phyloP scores from a whole-genome alignment of 2,329 filamentous ascomycete species.

The Penicillium sp. region DNA sequence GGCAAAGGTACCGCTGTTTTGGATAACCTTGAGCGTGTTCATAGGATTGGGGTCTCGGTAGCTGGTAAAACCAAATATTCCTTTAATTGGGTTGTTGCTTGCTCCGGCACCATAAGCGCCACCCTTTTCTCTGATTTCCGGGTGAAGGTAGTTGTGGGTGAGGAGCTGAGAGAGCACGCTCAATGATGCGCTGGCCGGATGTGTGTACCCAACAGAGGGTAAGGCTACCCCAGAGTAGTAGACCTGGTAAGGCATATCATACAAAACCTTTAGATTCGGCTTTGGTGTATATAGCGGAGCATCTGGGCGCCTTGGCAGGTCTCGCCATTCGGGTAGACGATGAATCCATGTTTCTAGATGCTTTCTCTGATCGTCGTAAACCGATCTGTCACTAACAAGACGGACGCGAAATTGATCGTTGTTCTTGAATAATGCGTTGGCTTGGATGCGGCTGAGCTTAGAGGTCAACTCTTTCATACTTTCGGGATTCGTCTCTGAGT shows the following conservation, averaged over 20 bases:
- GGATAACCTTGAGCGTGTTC: constrained; percentile 86
- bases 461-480: constrained; percentile 74
- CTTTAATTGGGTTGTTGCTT: constrained; percentile 77
- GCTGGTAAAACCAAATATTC: constrained; percentile 91
- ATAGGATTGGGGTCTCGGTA: constrained; percentile 95
- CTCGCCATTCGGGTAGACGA: constrained; percentile 54
- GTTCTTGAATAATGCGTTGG: constrained; percentile 71
- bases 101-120: constrained; percentile 95
- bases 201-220: constrained; percentile 81
- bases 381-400: constrained; percentile 84
- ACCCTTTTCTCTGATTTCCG: constrained; percentile 96
- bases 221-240: constrained; percentile 88
- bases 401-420: constrained; percentile 72
- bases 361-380: constrained; percentile 48
- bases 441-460: constrained; percentile 84
- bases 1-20: constrained; percentile 81
- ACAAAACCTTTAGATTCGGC: constrained; percentile 72
- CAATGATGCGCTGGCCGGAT: constrained; percentile 75
- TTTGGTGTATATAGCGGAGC: constrained; percentile 33
- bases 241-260: constrained; percentile 94
- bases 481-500: constrained; percentile 71
- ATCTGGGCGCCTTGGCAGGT: too few relatives aligned
- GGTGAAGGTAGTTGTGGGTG: constrained; percentile 95
- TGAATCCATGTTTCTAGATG: constrained; percentile 70
- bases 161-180: constrained; percentile 89